These are phyloP conservation scores for Trypanosoma avium DNA, from an alignment of 208 protist genomes.

Conservation along the genomic window DNA sequence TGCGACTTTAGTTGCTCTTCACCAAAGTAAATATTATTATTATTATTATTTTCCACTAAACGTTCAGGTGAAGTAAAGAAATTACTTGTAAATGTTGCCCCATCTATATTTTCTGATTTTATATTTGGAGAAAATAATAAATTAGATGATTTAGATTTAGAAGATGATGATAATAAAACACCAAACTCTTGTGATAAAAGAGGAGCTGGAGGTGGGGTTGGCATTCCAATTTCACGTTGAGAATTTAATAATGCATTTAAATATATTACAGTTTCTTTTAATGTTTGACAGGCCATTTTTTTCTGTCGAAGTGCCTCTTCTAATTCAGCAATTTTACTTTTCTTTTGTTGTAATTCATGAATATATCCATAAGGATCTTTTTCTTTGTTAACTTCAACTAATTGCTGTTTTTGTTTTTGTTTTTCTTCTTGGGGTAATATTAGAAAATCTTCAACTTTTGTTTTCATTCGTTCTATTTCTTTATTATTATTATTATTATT, in stretches of 20 bases:
- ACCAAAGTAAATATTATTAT: too few species aligned
- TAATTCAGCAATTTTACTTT: slow-evolving; percentile 31
- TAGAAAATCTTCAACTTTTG: too few species aligned
- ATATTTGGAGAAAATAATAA: too few species aligned
- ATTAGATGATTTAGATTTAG: too few species aligned
- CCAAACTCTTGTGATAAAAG: slow-evolving; percentile 16
- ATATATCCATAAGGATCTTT: slow-evolving; percentile 35
- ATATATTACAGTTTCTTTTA: slow-evolving; percentile 31
- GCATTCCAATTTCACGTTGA: slow-evolving; percentile 38
- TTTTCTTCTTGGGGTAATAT: too few species aligned
- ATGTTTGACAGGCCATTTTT: slow-evolving; percentile 13
- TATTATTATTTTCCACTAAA: background rate
- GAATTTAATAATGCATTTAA: slow-evolving; percentile 31
- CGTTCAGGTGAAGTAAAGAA: slow-evolving; percentile 19
- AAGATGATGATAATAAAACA: background rate
- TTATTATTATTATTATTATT: too few species aligned
- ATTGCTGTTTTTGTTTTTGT: too few species aligned
- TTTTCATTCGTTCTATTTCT: too few species aligned
- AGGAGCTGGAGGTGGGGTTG: slow-evolving; percentile 5
- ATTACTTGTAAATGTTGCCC: background rate
- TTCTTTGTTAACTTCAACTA: background rate
- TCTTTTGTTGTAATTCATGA: slow-evolving; percentile 40
- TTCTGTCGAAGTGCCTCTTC: slow-evolving; percentile 41
- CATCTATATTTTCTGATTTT: background rate
- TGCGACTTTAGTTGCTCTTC: too few species aligned